A percentile compares a stretch with the other conserved stretches of the same genome.
These are phyloP conservation scores for Mucuna pruriens DNA, from an alignment of 306 rosid species.

Conservation along the genomic window DNA sequence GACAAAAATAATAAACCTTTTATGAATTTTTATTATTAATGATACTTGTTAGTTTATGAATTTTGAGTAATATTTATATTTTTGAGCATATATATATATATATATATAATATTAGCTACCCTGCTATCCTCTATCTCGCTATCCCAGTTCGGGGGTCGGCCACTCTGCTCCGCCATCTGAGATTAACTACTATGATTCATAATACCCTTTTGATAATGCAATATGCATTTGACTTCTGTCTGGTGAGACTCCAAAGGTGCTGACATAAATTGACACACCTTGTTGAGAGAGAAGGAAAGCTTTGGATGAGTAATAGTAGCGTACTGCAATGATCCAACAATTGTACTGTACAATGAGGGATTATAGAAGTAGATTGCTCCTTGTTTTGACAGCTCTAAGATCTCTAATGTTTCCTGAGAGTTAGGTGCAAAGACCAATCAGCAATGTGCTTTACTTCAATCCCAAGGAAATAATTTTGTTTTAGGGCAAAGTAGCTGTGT, in stretches of 20 bases:
- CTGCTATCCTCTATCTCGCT: too few relatives aligned
- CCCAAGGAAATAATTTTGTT: not conserved
- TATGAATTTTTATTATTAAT: too few relatives aligned
- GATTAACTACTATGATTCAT: too few relatives aligned
- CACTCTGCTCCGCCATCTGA: too few relatives aligned
- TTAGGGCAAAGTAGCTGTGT: not conserved
- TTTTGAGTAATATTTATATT: too few relatives aligned
- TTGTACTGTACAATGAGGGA: not conserved
- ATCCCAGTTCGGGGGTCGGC: too few relatives aligned
- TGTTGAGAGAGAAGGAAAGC: not conserved
- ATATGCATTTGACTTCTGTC: not conserved
- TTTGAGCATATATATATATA: too few relatives aligned
- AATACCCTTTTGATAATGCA: not conserved
- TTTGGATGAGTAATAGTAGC: not conserved
- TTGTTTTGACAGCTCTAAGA: not conserved
- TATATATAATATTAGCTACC: too few relatives aligned
- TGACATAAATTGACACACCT: not conserved
- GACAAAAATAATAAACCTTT: too few relatives aligned
- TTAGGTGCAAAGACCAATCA: not conserved
- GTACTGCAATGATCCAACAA: not conserved
- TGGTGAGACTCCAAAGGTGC: not conserved
- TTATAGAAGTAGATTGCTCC: not conserved
- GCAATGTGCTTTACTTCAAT: not conserved
- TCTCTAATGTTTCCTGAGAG: not conserved
- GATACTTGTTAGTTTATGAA: too few relatives aligned